Evolutionary conservation across 345 rosid species (phyloP), one percentile per base, ranked within the genome.

Genomic region (Acer campestre): DNA sequence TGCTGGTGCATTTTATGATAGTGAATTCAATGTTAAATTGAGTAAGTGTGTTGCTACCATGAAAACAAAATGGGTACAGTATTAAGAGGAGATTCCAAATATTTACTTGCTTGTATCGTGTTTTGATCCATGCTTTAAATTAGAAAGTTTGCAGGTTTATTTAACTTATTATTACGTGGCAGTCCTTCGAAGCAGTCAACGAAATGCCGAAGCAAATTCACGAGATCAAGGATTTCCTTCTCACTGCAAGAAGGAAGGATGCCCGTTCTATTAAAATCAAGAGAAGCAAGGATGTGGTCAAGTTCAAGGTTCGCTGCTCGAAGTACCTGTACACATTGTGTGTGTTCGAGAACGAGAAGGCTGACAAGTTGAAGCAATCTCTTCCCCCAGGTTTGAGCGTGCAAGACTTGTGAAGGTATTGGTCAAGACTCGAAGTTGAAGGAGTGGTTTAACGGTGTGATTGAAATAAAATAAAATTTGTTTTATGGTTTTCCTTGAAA

Each of bases 221-320:
- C 0, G 94, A 90, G 68, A 88, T 90, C 78, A 88, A 87, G 82
- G 94, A 90, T 77, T 90, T 88, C 77, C 92, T 88, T 68, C 80
- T 88, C 46, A 87, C 94, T 0, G 90, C 88, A 4, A 87, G 94
- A 78, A 88, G 94, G 86, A 87, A 88, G 82, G 92, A 90, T 80
- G 94, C 92, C 5, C 89, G 86, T 75, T 87, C 89, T 0, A 89
- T 88, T 80, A 90, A 88, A 80, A 88, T 88, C 62, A 90, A 90
- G 89, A 88, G 86, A 85, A 84, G 88, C 82, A 90, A 70, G 61
- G 90, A 89, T 74, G 87, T 83, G 8, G 92, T 88, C 17, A 90
- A 88, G 82, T 90, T 90, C 83, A 90, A 87, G 85, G 92, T 90
- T 22, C 86, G 89, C 7, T 90, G 92, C 84, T 88, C 92, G 38